Base-by-base conservation (phyloP, 257 asterid species). In the Ilex aquifolium region DNA sequence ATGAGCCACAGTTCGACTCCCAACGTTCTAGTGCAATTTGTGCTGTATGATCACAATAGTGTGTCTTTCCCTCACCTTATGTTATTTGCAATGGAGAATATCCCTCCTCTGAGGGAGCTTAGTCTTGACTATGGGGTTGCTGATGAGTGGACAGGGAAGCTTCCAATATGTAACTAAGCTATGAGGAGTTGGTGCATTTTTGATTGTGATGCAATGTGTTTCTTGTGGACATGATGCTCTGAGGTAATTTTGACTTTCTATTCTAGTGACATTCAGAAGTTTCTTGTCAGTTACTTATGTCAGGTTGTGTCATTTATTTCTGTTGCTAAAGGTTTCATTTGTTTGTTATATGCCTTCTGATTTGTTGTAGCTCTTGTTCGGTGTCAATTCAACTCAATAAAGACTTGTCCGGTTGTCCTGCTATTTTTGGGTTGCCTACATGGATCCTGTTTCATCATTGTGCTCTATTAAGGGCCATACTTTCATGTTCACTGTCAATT, bases 31-130 rank as follows among this genome's bases (percentile, higher is more conserved):
- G 95, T 91, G 79, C 98, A 91, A 79, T 85, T 76, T 9, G 98
- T 91, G 42, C 70, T 91, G 70, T 80, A 68, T 64, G 96, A 88
- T 77, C 98, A 91, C 72, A 85, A 81, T 61, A 83, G 73, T 58
- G 64, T 85, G 15, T 83, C 87, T 27, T 91, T 91, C 56, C 98
- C 96, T 11, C 96, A 71, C 68, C 77, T 88, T n/a, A 91, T 91
- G 96, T 72, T 91, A 51, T 88, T 91, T 77, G 92, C 98, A 11
- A 70, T 79, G 82, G 98, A 91, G 81, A 86, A 86, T 71, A 86
- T 91, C 56, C 93, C 98, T 68, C 98, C 98, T 21, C 44, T 88
- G 79, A 75, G 86, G 76, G 96, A 86, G 78, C 81, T 91, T 56
- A 81, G 90, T 65, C 71, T 91, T 59, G 96, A 91, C 75, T 88